These are phyloP conservation scores for Hyphopichia buzzinii DNA, from an alignment of 1,139 yeast genomes.

Conservation along the genomic window DNA sequence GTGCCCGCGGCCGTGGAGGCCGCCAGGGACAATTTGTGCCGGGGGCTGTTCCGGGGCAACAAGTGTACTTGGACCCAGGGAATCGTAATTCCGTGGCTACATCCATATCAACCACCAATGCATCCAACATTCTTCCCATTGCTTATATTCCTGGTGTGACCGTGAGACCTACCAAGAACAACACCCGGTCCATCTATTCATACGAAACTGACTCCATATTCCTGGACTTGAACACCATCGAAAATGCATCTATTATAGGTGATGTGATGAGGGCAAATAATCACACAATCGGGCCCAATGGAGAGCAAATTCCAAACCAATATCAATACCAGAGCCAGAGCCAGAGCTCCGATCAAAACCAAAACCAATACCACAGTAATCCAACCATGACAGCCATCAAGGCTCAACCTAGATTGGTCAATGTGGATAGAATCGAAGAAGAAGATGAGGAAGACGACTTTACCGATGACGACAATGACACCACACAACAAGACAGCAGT, in stretches of 20 bases:
- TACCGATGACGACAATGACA: constrained; percentile 10
- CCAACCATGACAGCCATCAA: constrained; percentile 64
- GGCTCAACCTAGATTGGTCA: constrained; percentile 66
- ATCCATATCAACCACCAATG: constrained; percentile 64
- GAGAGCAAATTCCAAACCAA: too few relatives aligned
- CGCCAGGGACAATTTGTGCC: not conserved
- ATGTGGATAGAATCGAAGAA: constrained; percentile 52
- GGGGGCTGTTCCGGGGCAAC: not conserved
- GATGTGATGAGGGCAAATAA: constrained; percentile 36
- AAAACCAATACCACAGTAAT: constrained; percentile 3
- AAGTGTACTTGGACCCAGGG: constrained; percentile 7
- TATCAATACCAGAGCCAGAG: not conserved
- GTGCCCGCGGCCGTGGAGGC: constrained; percentile 3
- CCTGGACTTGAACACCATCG: constrained; percentile 51
- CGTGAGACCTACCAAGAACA: constrained; percentile 51
- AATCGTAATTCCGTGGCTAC: constrained; percentile 53
- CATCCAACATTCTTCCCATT: constrained; percentile 87
- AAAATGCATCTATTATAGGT: constrained; percentile 56
- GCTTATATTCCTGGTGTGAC: constrained; percentile 95
- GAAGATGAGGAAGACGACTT: constrained; percentile 37
- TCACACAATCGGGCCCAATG: constrained; percentile 9
- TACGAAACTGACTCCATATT: constrained; percentile 51
- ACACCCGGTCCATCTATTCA: constrained; percentile 48
- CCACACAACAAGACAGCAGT: constrained; percentile 3
- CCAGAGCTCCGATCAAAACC: constrained; percentile 4